Percentiles rank a stretch among this genome's conserved stretches.
These are phyloP conservation scores for Backusella westeae DNA, from an alignment of 192 early-diverging fungal genomes.

Conservation along the genomic window DNA sequence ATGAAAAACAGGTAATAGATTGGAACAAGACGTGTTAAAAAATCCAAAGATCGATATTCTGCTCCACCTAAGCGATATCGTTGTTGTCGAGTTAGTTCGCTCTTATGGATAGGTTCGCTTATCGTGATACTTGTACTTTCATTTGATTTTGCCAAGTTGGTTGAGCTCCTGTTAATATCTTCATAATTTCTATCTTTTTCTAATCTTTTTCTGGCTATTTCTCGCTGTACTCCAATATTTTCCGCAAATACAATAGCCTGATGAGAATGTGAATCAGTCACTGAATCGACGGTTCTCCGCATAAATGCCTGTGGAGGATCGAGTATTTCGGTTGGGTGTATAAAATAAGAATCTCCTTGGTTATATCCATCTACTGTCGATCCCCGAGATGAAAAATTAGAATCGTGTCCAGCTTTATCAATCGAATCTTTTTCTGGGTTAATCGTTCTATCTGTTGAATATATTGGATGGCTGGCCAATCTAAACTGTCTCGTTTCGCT, in stretches of 20 bases:
- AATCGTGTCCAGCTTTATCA: not conserved
- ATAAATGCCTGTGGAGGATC: not conserved
- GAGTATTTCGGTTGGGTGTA: not conserved
- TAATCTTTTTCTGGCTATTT: conserved; percentile 21
- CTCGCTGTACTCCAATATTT: conserved; percentile 25
- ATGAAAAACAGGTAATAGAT: conserved; percentile 31
- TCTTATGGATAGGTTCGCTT: conserved; percentile 25
- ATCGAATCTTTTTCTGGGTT: not conserved
- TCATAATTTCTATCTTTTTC: conserved; percentile 22
- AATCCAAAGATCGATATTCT: conserved; percentile 33
- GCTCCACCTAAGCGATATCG: conserved; percentile 30
- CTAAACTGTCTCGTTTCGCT: not conserved
- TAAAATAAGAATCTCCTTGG: not conserved
- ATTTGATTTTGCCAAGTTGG: not conserved
- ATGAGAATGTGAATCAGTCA: not conserved
- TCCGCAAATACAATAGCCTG: conserved; percentile 34
- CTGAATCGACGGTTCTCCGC: not conserved
- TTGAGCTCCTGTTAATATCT: not conserved
- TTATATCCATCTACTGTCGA: not conserved
- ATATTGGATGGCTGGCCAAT: not conserved
- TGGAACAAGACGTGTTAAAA: conserved; percentile 24
- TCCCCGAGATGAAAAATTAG: not conserved
- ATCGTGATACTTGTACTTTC: conserved; percentile 12
- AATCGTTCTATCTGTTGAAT: not conserved
- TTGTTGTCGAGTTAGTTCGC: conserved; percentile 33